Percentiles rank a stretch among this genome's conserved stretches.
Evolutionary conservation across 2,329 filamentous ascomycete genomes (phyloP).

Genomic region (Herpomyces periplanetae): DNA sequence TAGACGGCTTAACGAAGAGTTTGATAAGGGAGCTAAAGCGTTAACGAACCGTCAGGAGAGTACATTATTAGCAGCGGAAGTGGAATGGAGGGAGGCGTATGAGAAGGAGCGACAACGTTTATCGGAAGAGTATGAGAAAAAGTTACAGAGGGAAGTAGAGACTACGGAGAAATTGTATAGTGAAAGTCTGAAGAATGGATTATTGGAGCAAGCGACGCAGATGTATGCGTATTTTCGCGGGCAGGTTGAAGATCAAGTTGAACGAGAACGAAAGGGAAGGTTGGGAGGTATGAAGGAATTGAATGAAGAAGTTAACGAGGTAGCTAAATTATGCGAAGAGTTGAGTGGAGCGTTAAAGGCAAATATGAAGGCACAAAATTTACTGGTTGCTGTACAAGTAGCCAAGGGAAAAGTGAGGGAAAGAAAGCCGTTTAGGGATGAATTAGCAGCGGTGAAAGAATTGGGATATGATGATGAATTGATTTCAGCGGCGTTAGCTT

Average conservation of each 20-base stretch:
- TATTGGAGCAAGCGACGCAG: constrained; percentile 58
- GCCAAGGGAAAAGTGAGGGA: constrained; percentile 49
- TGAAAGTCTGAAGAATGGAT: constrained; percentile 40
- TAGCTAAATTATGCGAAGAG: constrained; percentile 49
- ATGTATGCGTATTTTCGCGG: constrained; percentile 49
- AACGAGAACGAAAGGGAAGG: constrained; percentile 50
- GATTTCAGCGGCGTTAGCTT: constrained; percentile 72
- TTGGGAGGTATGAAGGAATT: constrained; percentile 54
- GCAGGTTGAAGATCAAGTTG: constrained; percentile 41
- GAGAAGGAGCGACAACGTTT: constrained; percentile 50
- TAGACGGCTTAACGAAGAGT: constrained; percentile 25
- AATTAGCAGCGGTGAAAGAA: constrained; percentile 77
- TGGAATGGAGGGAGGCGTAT: constrained; percentile 51
- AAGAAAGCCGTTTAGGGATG: constrained; percentile 51
- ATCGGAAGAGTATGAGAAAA: constrained; percentile 33
- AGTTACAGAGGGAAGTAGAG: constrained; percentile 36
- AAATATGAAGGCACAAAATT: constrained; percentile 73
- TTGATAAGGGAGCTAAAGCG: constrained; percentile 51
- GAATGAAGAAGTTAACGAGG: constrained; percentile 30
- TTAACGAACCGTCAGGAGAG: constrained; percentile 57
- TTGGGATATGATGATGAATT: constrained; percentile 48
- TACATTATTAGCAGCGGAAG: constrained; percentile 41
- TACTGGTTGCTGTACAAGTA: constrained; percentile 77
- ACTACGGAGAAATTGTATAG: constrained; percentile 42
- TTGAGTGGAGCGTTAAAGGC: constrained; percentile 70